Evolutionary conservation across 192 early-diverging fungal species (phyloP).

Genomic region (Backusella parvicylindrica): DNA sequence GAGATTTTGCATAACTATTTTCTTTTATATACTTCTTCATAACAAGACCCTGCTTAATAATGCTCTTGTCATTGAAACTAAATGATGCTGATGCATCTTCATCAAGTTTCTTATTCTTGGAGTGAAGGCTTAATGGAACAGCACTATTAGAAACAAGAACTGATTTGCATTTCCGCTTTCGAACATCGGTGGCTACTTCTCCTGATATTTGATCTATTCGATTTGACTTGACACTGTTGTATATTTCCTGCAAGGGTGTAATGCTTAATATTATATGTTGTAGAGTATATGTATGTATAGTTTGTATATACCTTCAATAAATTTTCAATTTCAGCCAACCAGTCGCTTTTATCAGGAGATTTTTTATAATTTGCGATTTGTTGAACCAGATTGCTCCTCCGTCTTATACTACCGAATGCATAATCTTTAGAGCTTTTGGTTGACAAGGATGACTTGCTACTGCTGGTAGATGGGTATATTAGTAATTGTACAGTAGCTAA

Average conservation of each 20-base stretch:
- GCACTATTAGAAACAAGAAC: background rate
- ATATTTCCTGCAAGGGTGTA: background rate
- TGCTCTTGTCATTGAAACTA: background rate
- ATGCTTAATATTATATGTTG: background rate
- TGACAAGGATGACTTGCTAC: background rate
- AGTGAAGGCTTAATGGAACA: background rate
- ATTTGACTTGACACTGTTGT: background rate
- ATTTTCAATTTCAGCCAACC: constrained; percentile 9
- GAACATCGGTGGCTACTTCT: background rate
- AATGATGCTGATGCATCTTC: background rate
- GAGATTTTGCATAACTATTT: background rate
- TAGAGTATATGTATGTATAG: background rate
- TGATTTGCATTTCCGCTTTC: background rate
- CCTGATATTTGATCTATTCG: background rate
- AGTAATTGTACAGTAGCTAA: constrained; percentile 26
- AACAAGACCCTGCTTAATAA: background rate
- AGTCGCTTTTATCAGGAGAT: background rate
- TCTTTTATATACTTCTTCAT: background rate
- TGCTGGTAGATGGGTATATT: background rate
- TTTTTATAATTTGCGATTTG: background rate
- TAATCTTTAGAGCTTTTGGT: background rate
- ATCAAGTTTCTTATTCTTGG: background rate
- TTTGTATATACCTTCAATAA: background rate
- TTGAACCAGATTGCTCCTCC: background rate
- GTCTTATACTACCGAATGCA: constrained; percentile 1